Percentiles rank a stretch among this genome's conserved stretches.
Evolutionary conservation across 352 stramenopile genomes (phyloP).

Genomic region (Globisporangium rhizosaccharum): DNA sequence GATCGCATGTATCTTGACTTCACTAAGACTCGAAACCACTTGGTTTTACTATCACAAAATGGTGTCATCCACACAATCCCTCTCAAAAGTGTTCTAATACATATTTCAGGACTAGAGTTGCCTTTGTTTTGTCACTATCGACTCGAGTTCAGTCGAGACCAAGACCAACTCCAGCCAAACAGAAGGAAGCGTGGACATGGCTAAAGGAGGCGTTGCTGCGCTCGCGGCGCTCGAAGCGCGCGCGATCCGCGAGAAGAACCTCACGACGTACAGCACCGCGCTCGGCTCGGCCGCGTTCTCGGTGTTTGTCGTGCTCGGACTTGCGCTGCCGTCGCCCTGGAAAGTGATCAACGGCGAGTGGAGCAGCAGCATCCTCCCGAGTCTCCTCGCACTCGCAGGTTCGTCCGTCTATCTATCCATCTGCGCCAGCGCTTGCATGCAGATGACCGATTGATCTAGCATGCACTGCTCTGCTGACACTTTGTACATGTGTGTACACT

Average conservation of each 20-base stretch:
- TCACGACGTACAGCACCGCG: constrained; percentile 52
- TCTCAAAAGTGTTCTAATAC: too few species aligned
- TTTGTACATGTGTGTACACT: neutral
- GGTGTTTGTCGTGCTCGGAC: constrained; percentile 29
- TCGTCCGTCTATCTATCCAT: neutral
- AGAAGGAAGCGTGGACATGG: neutral
- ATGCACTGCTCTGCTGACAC: neutral
- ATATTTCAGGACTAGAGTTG: neutral
- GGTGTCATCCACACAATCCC: too few species aligned
- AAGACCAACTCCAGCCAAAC: neutral
- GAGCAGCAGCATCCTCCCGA: constrained; percentile 43
- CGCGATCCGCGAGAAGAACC: constrained; percentile 58
- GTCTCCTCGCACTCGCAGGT: constrained; percentile 55
- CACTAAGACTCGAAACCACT: too few species aligned
- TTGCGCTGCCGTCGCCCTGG: constrained; percentile 61
- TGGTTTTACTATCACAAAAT: too few species aligned
- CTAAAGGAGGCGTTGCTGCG: constrained; percentile 13
- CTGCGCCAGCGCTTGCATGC: neutral
- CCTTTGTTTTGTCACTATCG: neutral
- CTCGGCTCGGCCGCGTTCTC: constrained; percentile 44
- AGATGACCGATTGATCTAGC: neutral
- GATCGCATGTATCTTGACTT: too few species aligned
- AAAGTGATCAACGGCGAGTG: constrained; percentile 72
- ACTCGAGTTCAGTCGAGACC: neutral
- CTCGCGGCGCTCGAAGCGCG: constrained; percentile 55